Base-by-base conservation (phyloP, 2,329 filamentous ascomycete genomes). In the Cordyceps cicadae region DNA sequence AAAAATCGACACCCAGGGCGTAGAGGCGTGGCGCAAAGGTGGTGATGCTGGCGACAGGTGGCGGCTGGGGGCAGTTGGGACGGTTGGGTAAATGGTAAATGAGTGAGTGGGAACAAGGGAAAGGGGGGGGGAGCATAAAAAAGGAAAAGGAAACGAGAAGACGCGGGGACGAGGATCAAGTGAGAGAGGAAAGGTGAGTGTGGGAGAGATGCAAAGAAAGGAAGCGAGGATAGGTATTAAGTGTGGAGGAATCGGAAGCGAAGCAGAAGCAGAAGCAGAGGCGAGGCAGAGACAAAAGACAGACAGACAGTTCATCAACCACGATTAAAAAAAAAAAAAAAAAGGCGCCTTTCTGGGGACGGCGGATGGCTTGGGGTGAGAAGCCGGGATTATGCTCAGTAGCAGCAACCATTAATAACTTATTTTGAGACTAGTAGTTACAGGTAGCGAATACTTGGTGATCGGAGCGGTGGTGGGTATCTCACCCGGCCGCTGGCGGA, bases 31-130 rank as follows among this genome's bases (percentile, higher is more conserved):
- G 39, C 24, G 39, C 14, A 29, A 56, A 48, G 21, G 43, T 48
- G 41, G 54, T 49, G 54, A 48, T 49, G 55, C 46, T 29, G 34
- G 45, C 32, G 55, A 51, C 34, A 50, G 55, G 55, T 50, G 45
- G 45, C 55, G 45, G 45, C 32, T 49, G 43, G 43, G 54, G 43
- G 43, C 34, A 26, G 29, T 55, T 32, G 24, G 8, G 19, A n/a
- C 15, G 3, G 43, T 29, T 49, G n/a, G 46, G 43, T 43, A 7
- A 6, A n/a, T 3, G 24, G 53, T 17, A 50, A 14, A 34, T 12
- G 17, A 32, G 32, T 12, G 37, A 12, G 32, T 21, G 32, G 55
- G 54, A 8, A 41, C 2, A 12, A 32, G 43, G 9, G n/a, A 32
- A 46, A 34, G 24, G n/a, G 26, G 26, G 26, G 19, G 24, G 53